These are phyloP conservation scores for Tephrocybe sp. DNA, from an alignment of 768 basidiomycete genomes.

Conservation along the genomic window DNA sequence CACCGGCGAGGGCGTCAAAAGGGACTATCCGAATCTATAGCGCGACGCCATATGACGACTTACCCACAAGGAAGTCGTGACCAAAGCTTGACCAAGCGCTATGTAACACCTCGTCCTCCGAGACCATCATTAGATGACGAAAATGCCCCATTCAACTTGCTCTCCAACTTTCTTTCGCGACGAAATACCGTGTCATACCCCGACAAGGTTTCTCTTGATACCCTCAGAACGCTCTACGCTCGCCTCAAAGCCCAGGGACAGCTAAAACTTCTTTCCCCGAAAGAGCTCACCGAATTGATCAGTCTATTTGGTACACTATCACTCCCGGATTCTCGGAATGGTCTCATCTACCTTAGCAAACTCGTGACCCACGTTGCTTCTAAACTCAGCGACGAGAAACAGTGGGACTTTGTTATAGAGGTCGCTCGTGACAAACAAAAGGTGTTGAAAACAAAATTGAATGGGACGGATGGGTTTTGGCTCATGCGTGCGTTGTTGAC, in stretches of 20 bases:
- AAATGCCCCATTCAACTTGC: constrained; percentile 13
- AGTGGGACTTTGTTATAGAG: constrained; percentile 50
- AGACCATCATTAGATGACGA: neutral
- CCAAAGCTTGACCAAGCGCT: neutral
- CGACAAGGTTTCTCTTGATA: constrained; percentile 25
- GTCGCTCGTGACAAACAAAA: constrained; percentile 42
- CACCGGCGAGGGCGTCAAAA: too few relatives aligned
- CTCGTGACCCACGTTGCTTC: constrained; percentile 25
- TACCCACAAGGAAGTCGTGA: neutral
- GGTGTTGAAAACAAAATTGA: constrained; percentile 26
- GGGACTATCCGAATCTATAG: too few relatives aligned
- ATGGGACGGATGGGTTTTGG: constrained; percentile 59
- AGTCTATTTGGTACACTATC: constrained; percentile 51
- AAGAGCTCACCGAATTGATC: constrained; percentile 40
- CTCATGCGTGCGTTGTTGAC: constrained; percentile 48
- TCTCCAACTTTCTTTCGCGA: constrained; percentile 22
- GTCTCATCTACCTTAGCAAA: constrained; percentile 27
- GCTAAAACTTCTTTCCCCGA: constrained; percentile 29
- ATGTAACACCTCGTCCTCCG: neutral
- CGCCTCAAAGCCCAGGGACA: constrained; percentile 29
- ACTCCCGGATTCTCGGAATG: constrained; percentile 20
- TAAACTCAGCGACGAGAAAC: constrained; percentile 19
- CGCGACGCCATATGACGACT: neutral
- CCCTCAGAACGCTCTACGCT: constrained; percentile 37
- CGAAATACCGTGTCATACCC: constrained; percentile 14